Percentiles rank a stretch among this genome's conserved stretches.
phyloP scores from a whole-genome alignment of 306 rosid genomes.

The Alnus glutinosa region DNA sequence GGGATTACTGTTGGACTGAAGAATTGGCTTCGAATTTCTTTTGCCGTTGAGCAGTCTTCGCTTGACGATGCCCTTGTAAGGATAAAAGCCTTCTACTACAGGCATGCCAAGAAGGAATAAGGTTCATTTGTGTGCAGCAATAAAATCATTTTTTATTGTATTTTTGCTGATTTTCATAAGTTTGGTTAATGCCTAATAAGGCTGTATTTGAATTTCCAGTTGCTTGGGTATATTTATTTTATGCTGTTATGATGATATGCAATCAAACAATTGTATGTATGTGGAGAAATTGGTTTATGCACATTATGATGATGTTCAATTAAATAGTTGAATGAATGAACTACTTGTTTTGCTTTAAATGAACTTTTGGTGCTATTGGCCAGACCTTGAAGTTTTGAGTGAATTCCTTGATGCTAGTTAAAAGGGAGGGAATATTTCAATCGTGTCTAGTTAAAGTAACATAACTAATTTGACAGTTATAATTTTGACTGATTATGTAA shows the following conservation, averaged over 20 bases:
- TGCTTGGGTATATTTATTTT: no score
- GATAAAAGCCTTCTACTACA: slow-evolving; percentile 48
- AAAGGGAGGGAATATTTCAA: not conserved
- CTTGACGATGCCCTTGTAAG: slow-evolving; percentile 58
- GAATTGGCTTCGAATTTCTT: slow-evolving; percentile 59
- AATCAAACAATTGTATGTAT: not conserved
- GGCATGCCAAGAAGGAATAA: slow-evolving; percentile 38
- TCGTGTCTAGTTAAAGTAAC: not conserved
- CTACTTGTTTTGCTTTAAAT: not conserved
- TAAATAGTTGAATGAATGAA: not conserved
- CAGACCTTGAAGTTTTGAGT: no score
- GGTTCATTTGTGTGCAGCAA: not conserved
- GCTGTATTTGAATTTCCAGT: not conserved
- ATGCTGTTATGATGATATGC: not conserved
- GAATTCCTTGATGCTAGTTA: no score
- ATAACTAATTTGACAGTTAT: no score
- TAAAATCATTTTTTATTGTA: no score
- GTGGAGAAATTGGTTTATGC: not conserved
- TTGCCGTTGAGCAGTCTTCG: slow-evolving; percentile 37
- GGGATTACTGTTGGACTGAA: slow-evolving; percentile 61
- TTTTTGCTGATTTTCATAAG: not conserved
- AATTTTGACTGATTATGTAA: no score
- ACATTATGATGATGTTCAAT: not conserved
- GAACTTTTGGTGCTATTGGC: no score
- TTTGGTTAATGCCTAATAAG: not conserved